Conservation (phyloP, 306 rosid species). For the Trifolium repens region DNA sequence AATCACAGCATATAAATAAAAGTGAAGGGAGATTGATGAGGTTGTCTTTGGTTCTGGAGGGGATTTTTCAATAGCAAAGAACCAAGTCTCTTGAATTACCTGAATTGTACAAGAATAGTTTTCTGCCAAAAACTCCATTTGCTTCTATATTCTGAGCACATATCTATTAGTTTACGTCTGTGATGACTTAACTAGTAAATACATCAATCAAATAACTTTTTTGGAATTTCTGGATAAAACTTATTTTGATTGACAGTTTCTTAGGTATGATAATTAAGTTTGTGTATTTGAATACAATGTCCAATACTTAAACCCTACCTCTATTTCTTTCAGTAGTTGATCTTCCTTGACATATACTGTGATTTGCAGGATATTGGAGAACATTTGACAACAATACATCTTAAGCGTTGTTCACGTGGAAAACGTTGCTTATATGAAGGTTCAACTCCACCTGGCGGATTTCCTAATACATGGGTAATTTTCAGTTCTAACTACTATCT, state of each 20-base stretch:
- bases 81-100: background rate
- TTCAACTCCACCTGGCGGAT: constrained; percentile 93
- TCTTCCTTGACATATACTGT: constrained; percentile 25
- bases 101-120: background rate
- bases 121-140: background rate
- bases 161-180: background rate
- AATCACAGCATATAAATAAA: background rate
- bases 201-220: constrained; percentile 16
- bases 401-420: constrained; percentile 92
- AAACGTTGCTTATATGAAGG: constrained; percentile 98
- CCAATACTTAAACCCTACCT: constrained; percentile 11
- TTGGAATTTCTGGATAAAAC: background rate
- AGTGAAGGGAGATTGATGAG: background rate
- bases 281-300: constrained; percentile 1
- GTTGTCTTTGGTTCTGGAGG: background rate
- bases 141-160: constrained; percentile 1
- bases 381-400: constrained; percentile 84
- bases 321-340: constrained; percentile 2
- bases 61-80: background rate
- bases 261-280: constrained; percentile 17
- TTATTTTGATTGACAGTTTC: constrained; percentile 37
- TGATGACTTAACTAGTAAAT: constrained; percentile 8
- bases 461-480: constrained; percentile 96
- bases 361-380: constrained; percentile 85
- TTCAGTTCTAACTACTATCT: constrained; percentile 21